phyloP scores from a whole-genome alignment of 352 stramenopile species.

The Phytophthora citricola region DNA sequence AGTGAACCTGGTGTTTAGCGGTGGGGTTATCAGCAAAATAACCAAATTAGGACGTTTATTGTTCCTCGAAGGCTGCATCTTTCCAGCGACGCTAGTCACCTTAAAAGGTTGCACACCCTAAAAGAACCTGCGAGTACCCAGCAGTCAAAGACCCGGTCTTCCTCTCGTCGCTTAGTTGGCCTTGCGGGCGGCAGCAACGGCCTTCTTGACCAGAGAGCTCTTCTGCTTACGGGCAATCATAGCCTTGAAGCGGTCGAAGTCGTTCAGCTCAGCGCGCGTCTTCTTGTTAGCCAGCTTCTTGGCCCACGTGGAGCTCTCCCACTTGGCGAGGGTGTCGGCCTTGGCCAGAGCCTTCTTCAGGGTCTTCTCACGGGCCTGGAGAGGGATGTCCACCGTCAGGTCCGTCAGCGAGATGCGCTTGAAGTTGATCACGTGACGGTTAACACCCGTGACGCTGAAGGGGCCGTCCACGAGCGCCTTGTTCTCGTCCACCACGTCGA shows the following conservation, averaged over 20 bases:
- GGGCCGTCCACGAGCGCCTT: slow-evolving; percentile 98
- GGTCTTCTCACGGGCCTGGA: slow-evolving; percentile 94
- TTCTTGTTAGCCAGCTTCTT: slow-evolving; percentile 99
- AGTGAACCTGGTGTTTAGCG: slow-evolving; percentile 18
- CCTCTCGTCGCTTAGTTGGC: slow-evolving; percentile 50
- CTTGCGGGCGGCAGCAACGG: slow-evolving; percentile 80
- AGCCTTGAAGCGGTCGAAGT: slow-evolving; percentile 99
- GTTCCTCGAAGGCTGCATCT: slow-evolving; percentile 27
- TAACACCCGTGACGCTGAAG: slow-evolving; percentile 94
- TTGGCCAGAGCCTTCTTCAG: slow-evolving; percentile 93
- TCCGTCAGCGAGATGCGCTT: slow-evolving; percentile 98
- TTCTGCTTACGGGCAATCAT: slow-evolving; percentile 99
- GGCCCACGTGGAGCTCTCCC: slow-evolving; percentile 95
- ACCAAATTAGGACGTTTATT: slow-evolving; percentile 52
- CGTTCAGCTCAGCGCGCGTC: slow-evolving; percentile 93
- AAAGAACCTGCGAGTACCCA: slow-evolving; percentile 13
- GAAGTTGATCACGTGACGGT: slow-evolving; percentile 98
- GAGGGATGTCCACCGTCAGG: slow-evolving; percentile 95
- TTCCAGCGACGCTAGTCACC: background rate
- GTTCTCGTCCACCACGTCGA: slow-evolving; percentile 99
- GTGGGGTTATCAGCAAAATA: slow-evolving; percentile 43
- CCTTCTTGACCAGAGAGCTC: slow-evolving; percentile 94
- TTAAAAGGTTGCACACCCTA: background rate
- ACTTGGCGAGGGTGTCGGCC: slow-evolving; percentile 94
- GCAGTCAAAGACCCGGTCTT: background rate